Evolutionary conservation across 768 basidiomycete genomes (phyloP).

Genomic region (Boletus sp.): DNA sequence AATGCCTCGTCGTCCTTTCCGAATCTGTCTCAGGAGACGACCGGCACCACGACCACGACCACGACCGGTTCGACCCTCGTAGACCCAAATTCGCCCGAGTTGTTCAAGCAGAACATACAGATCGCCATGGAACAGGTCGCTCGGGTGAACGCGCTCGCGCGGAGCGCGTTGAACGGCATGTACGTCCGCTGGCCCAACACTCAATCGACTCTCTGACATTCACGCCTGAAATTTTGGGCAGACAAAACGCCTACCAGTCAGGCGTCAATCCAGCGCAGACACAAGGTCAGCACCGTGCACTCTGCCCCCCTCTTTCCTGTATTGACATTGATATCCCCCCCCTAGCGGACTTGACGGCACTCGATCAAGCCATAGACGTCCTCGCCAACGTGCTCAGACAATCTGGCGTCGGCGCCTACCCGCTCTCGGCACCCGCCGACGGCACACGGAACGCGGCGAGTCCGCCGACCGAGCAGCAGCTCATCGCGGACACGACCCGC

Average conservation of each 20-base stretch:
- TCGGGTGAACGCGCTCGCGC: constrained; percentile 46
- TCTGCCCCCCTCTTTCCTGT: too few relatives aligned
- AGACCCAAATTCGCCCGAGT: constrained; percentile 58
- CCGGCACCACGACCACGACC: background rate
- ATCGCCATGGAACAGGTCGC: constrained; percentile 46
- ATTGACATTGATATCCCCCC: background rate
- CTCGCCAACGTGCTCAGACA: constrained; percentile 50
- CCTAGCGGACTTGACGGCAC: constrained; percentile 45
- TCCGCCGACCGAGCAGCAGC: constrained; percentile 43
- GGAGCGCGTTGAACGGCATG: constrained; percentile 51
- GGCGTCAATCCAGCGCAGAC: constrained; percentile 54
- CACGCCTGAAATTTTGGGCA: constrained; percentile 19
- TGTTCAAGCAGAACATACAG: constrained; percentile 59
- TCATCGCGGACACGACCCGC: constrained; percentile 40
- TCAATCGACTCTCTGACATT: background rate
- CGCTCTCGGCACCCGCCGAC: constrained; percentile 37
- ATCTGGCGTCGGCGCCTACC: constrained; percentile 66
- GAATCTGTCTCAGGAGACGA: constrained; percentile 28
- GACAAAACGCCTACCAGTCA: constrained; percentile 59
- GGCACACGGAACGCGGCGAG: constrained; percentile 7
- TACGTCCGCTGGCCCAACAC: constrained; percentile 33
- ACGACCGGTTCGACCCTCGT: constrained; percentile 14
- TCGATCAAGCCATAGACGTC: constrained; percentile 48
- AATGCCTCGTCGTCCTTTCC: constrained; percentile 14
- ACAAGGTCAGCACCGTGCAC: constrained; percentile 39